These are phyloP conservation scores for Aureobasidium mangrovei DNA, from an alignment of 2,329 filamentous ascomycete genomes.

Conservation along the genomic window DNA sequence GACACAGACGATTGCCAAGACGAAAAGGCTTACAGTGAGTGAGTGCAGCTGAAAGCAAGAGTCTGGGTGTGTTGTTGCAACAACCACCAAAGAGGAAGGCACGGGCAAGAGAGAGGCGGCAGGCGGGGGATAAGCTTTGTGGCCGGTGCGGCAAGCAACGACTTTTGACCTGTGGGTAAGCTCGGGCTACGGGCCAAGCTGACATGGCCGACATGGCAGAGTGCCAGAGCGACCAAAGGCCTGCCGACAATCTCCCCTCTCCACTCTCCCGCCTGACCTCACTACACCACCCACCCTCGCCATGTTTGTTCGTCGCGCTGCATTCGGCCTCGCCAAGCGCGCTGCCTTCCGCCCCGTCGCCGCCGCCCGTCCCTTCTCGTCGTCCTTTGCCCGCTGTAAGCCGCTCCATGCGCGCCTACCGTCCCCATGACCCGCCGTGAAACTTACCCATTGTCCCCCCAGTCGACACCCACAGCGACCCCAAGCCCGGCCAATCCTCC, in stretches of 20 bases:
- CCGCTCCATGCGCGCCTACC: slow-evolving; percentile 13
- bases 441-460: slow-evolving; percentile 23
- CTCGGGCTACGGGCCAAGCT: too few relatives aligned
- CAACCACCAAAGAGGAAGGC: too few relatives aligned
- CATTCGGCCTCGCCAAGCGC: slow-evolving; percentile 39
- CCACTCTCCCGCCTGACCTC: not conserved
- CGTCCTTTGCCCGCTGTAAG: slow-evolving; percentile 40
- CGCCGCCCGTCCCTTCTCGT: slow-evolving; percentile 40
- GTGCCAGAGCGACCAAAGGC: not conserved
- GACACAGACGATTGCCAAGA: too few relatives aligned
- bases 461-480: slow-evolving; percentile 23
- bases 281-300: slow-evolving; percentile 19
- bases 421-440: slow-evolving; percentile 1
- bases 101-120: too few relatives aligned
- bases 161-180: not conserved
- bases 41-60: too few relatives aligned
- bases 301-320: slow-evolving; percentile 44
- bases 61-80: too few relatives aligned
- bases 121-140: not conserved
- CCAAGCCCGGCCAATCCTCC: slow-evolving; percentile 30
- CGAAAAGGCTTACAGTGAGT: too few relatives aligned
- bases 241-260: not conserved
- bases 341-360: slow-evolving; percentile 32
- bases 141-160: not conserved
- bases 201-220: not conserved